Conservation (phyloP, 1,284 basidiomycete genomes). For the Sporisorium sorghi region DNA sequence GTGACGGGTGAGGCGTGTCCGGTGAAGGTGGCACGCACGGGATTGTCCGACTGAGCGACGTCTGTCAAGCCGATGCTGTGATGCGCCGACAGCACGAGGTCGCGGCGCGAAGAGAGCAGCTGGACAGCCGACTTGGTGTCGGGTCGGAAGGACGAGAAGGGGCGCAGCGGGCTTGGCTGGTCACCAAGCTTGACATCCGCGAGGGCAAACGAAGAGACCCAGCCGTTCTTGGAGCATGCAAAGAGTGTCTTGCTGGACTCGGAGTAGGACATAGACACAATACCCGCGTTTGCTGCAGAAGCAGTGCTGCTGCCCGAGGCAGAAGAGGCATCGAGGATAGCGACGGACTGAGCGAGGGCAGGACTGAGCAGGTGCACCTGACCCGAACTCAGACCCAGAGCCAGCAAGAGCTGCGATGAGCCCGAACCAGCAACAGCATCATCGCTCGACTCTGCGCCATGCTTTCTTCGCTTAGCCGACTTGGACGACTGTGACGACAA, state of each 20-base stretch:
- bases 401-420: conserved; percentile 52
- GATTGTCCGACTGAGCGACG: conserved; percentile 14
- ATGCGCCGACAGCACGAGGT: conserved; percentile 52
- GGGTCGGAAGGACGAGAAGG: conserved; percentile 46
- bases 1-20: conserved; percentile 63
- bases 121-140: conserved; percentile 48
- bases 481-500: conserved; percentile 27
- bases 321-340: conserved; percentile 52
- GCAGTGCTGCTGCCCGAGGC: conserved; percentile 51
- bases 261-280: conserved; percentile 48
- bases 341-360: conserved; percentile 55
- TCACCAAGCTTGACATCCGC: conserved; percentile 42
- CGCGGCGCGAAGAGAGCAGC: conserved; percentile 26
- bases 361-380: conserved; percentile 60
- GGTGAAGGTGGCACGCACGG: conserved; percentile 40
- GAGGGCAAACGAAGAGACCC: conserved; percentile 47
- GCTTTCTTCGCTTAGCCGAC: conserved; percentile 55
- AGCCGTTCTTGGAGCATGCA: conserved; percentile 54
- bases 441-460: conserved; percentile 27
- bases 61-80: conserved; percentile 55
- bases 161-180: conserved; percentile 19
- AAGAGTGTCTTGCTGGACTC: conserved; percentile 36
- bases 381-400: conserved; percentile 60
- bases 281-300: conserved; percentile 39
- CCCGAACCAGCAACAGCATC: conserved; percentile 13